Conservation (phyloP, 345 rosid species). For the Reutealis trisperma region DNA sequence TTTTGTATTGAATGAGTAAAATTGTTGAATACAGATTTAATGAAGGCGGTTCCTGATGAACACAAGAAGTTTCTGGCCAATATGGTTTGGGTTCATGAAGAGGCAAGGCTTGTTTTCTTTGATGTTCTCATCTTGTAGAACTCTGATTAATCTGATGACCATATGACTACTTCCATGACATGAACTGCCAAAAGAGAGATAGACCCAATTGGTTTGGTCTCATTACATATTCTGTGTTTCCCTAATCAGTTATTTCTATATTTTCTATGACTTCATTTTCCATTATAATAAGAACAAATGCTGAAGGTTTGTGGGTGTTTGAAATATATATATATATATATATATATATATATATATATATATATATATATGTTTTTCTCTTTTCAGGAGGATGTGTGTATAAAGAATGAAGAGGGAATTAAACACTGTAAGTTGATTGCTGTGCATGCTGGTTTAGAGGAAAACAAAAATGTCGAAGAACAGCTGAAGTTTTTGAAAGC, state of each 20-base stretch:
- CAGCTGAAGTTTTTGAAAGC: conserved; percentile 59
- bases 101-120: conserved; percentile 41
- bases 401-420: conserved; percentile 51
- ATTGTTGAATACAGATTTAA: conserved; percentile 53
- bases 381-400: conserved; percentile 64
- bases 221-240: background rate
- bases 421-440: conserved; percentile 69
- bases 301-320: conserved; percentile 5
- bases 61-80: conserved; percentile 83
- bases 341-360: too few species aligned
- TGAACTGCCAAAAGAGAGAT: background rate
- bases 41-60: conserved; percentile 74
- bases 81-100: conserved; percentile 88
- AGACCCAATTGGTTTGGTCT: background rate
- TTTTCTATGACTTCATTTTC: background rate
- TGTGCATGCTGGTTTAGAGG: conserved; percentile 77
- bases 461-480: conserved; percentile 49
- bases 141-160: background rate
- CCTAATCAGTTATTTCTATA: background rate
- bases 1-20: background rate
- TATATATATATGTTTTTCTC: conserved; percentile 8
- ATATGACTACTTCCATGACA: background rate
- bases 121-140: conserved; percentile 5
- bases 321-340: too few species aligned
- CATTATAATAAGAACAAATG: background rate